Conservation (phyloP, 169 alveolate species). For the Cystoisospora suis region DNA sequence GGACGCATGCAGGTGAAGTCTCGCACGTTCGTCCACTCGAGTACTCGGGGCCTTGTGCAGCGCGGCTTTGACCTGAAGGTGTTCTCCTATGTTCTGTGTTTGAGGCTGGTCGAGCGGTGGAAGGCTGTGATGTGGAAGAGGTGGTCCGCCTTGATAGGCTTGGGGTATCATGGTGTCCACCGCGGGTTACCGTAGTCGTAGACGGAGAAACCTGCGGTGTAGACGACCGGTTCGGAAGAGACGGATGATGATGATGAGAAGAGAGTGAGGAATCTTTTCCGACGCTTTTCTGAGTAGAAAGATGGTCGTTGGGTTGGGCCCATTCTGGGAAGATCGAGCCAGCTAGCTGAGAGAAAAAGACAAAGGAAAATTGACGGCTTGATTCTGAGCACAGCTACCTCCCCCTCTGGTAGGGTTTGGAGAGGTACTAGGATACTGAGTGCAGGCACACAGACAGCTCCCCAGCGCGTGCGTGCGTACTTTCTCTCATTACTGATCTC, state of each 20-base stretch:
- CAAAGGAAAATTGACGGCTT: no score
- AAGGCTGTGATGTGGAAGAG: not conserved
- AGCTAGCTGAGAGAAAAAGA: conserved; percentile 20
- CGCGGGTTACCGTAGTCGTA: not conserved
- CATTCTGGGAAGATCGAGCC: conserved; percentile 55
- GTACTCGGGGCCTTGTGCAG: not conserved
- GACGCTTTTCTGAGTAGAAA: not conserved
- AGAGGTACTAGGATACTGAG: no score
- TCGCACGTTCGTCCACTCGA: not conserved
- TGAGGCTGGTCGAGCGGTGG: conserved; percentile 10
- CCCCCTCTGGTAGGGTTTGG: no score
- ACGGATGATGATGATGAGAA: no score
- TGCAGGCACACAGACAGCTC: no score
- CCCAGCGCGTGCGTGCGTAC: no score
- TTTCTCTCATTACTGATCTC: no score
- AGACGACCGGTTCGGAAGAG: no score
- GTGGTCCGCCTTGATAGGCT: not conserved
- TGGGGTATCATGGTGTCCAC: not conserved
- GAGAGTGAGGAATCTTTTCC: not conserved
- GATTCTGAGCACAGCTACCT: no score
- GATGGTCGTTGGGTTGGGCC: conserved; percentile 25
- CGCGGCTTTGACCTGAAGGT: conserved; percentile 30
- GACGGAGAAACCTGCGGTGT: not conserved
- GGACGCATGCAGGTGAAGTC: not conserved
- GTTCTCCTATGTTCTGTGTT: no score